Conservation (phyloP, 345 rosid genomes). For the Corchorus capsularis region DNA sequence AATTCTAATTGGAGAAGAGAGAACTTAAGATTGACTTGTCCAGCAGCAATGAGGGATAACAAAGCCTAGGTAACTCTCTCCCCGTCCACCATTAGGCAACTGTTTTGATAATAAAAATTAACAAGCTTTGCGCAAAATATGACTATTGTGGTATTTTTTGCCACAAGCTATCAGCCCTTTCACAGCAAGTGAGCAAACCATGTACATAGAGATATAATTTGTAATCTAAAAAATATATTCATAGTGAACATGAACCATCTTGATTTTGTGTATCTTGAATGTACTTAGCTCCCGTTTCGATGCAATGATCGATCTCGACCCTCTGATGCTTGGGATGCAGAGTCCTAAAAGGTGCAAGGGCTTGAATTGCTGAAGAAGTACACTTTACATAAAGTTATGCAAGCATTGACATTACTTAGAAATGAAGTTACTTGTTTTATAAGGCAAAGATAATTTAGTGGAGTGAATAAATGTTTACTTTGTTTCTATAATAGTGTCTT, state of each 20-base stretch:
- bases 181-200: constrained; percentile 60
- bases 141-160: constrained; percentile 36
- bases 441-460: neutral
- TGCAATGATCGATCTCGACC: constrained; percentile 36
- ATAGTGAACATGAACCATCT: constrained; percentile 49
- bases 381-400: constrained; percentile 41
- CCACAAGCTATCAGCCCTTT: constrained; percentile 56
- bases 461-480: constrained; percentile 35
- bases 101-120: constrained; percentile 51
- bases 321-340: constrained; percentile 42
- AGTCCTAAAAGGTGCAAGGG: constrained; percentile 40
- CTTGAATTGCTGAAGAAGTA: constrained; percentile 51
- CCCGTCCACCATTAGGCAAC: constrained; percentile 66
- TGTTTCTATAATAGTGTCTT: constrained; percentile 46
- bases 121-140: constrained; percentile 50
- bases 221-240: too few relatives aligned
- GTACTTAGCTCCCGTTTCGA: constrained; percentile 29
- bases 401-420: neutral
- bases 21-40: constrained; percentile 36
- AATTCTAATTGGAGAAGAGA: neutral
- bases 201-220: constrained; percentile 21
- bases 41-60: constrained; percentile 47
- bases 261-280: constrained; percentile 45
- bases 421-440: too few relatives aligned
- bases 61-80: constrained; percentile 63